A percentile compares a stretch with the other conserved stretches of the same genome.
These are phyloP conservation scores for Gliomastix tumulicola DNA, from an alignment of 2,329 filamentous ascomycete genomes.

Conservation along the genomic window DNA sequence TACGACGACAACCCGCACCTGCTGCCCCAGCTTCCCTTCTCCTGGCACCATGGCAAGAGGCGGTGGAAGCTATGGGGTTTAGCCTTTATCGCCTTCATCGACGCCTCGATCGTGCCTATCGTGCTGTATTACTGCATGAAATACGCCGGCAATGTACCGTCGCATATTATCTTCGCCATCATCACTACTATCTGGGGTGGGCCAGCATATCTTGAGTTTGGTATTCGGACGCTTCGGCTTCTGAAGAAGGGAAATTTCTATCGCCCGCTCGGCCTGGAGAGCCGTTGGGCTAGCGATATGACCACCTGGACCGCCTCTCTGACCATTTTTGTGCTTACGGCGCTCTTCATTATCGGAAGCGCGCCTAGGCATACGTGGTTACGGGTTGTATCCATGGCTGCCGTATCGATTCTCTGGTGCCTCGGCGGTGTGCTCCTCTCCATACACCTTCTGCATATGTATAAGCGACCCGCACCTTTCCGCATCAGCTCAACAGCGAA, in stretches of 20 bases:
- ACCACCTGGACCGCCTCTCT: slow-evolving; percentile 36
- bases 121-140: slow-evolving; percentile 43
- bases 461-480: slow-evolving; percentile 44
- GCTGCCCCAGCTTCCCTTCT: slow-evolving; percentile 31
- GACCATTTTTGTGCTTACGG: slow-evolving; percentile 40
- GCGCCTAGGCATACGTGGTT: slow-evolving; percentile 41
- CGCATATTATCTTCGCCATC: slow-evolving; percentile 39
- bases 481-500: slow-evolving; percentile 57
- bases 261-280: slow-evolving; percentile 36
- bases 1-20: slow-evolving; percentile 28
- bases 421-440: slow-evolving; percentile 32
- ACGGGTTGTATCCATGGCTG: slow-evolving; percentile 42
- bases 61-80: slow-evolving; percentile 38
- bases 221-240: slow-evolving; percentile 38
- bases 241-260: slow-evolving; percentile 40
- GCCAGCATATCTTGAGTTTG: slow-evolving; percentile 45
- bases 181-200: slow-evolving; percentile 48
- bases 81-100: slow-evolving; percentile 38
- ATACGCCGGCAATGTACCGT: slow-evolving; percentile 29
- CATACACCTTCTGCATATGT: slow-evolving; percentile 21
- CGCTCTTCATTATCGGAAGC: slow-evolving; percentile 40
- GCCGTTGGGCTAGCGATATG: slow-evolving; percentile 42
- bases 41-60: slow-evolving; percentile 29
- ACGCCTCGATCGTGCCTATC: slow-evolving; percentile 35
- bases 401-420: slow-evolving; percentile 41